Evolutionary conservation across 306 rosid genomes (phyloP).

Genomic region (Adenanthera pavonina): DNA sequence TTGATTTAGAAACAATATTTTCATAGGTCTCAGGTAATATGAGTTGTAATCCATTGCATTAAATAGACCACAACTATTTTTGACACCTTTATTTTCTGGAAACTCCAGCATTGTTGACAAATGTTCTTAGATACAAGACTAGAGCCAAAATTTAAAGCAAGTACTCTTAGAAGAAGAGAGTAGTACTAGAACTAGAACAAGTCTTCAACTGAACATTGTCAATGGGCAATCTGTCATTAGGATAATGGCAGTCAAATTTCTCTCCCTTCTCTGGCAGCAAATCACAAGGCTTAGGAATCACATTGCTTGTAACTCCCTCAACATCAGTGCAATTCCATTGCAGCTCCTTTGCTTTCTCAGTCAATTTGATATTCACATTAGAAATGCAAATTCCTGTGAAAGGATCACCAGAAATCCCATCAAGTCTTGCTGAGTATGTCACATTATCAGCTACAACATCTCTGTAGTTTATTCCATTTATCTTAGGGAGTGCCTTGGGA

Average conservation of each 20-base stretch:
- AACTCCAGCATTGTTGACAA: neutral
- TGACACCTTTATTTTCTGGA: neutral
- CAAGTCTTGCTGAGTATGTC: conserved; percentile 52
- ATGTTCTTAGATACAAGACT: neutral
- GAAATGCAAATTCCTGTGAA: conserved; percentile 72
- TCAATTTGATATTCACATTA: conserved; percentile 42
- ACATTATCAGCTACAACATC: conserved; percentile 61
- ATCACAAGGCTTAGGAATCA: conserved; percentile 60
- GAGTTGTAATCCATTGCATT: neutral
- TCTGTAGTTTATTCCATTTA: conserved; percentile 55
- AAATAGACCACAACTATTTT: neutral
- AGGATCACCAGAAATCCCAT: conserved; percentile 55
- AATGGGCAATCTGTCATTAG: conserved; percentile 56
- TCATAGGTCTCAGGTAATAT: neutral
- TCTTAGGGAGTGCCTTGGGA: conserved; percentile 65
- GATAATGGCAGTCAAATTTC: conserved; percentile 51
- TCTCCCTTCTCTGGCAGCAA: conserved; percentile 50
- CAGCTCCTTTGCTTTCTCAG: conserved; percentile 39
- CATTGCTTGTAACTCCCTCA: conserved; percentile 62
- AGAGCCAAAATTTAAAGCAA: neutral
- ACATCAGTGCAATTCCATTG: conserved; percentile 77
- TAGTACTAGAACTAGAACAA: conserved; percentile 37
- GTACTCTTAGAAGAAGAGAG: neutral
- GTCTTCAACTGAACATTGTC: conserved; percentile 56
- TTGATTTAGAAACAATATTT: neutral